Evolutionary conservation across 1,284 basidiomycete genomes (phyloP), one percentile per base, ranked within the genome.

Genomic region (Fistulina hepatica): DNA sequence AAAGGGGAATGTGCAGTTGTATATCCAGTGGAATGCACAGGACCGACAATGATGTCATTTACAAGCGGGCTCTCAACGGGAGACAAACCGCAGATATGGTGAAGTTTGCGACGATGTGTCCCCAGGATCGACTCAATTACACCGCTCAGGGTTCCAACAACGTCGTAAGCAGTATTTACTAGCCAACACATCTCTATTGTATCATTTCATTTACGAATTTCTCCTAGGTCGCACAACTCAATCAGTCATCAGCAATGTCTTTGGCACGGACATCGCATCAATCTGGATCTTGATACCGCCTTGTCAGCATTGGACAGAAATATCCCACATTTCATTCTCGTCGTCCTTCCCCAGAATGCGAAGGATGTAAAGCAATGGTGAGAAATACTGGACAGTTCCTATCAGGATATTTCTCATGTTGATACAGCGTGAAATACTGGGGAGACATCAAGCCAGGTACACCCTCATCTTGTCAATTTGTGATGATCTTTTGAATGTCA

Each of bases 301-400:
- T 15, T 31, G 3, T 16, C 15, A 5, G 9, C 3, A 10, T 15
- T 31, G 28, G 13, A 15, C 13, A 3, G 6, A 3, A 15, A 16
- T 3, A 31, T 6, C 4, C 56, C 55, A 1, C 57, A 50, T 28
- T 70, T 73, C 55, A 55, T 73, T 11, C 56, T 73, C 24, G 69
- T 36, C 7, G 10, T 34, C 3, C 34, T 42, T 23, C 41, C 34
- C 1, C 10, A 13, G 15, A 16, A 37, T 26, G 41, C 39, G 15
- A 40, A 36, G 5, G 16, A 32, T 0, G 34, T 43, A 12, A 47
- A 47, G 17, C 36, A 37, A 19, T 47, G 43, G 46, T 39, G 47
- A 7, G 50, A 52, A 21, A n/a, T 39, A 3, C 11, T 34, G 1
- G 6, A 27, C 44, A 36, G 54, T 54, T 15, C 24, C 12, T 32